Evolutionary conservation across 1,284 basidiomycete genomes (phyloP).

Genomic region (Cryptococcus deneoformans): DNA sequence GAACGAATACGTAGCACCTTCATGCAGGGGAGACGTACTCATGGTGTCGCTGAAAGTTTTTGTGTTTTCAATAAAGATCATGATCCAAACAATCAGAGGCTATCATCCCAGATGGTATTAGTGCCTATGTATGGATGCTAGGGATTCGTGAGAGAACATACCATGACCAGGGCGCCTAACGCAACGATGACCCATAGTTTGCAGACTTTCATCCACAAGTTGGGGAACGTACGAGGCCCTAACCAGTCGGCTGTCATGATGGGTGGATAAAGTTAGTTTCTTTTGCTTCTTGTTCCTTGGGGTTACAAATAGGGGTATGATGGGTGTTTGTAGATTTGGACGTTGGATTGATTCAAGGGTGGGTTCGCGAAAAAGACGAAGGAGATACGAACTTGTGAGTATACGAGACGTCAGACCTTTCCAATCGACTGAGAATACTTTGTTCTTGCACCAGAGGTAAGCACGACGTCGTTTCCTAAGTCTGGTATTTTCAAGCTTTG

Average conservation of each 20-base stretch:
- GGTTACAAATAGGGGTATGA: too few relatives aligned
- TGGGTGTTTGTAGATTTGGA: background rate
- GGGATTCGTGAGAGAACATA: conserved; percentile 2
- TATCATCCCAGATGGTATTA: conserved; percentile 1
- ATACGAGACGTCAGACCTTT: background rate
- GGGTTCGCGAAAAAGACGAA: background rate
- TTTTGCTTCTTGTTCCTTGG: background rate
- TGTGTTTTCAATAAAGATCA: conserved; percentile 33
- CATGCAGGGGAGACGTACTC: conserved; percentile 12
- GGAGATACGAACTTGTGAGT: background rate
- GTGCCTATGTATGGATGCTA: background rate
- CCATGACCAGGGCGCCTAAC: conserved; percentile 29
- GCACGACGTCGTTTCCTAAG: too few relatives aligned
- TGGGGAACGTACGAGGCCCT: conserved; percentile 16
- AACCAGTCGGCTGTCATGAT: conserved; percentile 13
- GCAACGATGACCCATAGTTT: conserved; percentile 30
- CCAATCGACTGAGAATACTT: too few relatives aligned
- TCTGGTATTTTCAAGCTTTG: background rate
- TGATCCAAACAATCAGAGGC: conserved; percentile 21
- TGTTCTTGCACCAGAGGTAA: too few relatives aligned
- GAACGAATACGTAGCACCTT: background rate
- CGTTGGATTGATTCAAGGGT: background rate
- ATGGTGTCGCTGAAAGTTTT: conserved; percentile 23
- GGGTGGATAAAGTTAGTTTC: background rate
- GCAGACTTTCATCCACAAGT: conserved; percentile 18